phyloP scores from a whole-genome alignment of 495 filamentous ascomycete species.

The Wilcoxina mikolae region DNA sequence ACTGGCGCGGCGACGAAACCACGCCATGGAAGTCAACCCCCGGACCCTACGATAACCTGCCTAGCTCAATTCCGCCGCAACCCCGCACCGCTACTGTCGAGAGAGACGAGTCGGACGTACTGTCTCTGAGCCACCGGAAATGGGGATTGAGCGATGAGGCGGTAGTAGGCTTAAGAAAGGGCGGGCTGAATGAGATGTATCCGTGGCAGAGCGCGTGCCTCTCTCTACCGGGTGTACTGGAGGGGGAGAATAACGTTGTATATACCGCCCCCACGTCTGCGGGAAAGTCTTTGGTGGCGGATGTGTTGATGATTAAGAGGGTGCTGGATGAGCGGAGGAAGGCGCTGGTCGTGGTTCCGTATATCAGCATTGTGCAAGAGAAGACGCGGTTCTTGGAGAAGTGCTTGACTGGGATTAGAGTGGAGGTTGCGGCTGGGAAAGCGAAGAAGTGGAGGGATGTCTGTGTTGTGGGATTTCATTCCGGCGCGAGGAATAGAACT shows the following conservation, averaged over 20 bases:
- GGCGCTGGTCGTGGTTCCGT: conserved; percentile 65
- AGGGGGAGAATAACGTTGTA: conserved; percentile 54
- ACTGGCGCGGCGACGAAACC: conserved; percentile 19
- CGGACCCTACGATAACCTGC: conserved; percentile 1
- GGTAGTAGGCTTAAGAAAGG: conserved; percentile 47
- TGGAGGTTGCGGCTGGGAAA: conserved; percentile 28
- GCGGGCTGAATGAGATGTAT: conserved; percentile 58
- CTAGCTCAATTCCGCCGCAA: not conserved
- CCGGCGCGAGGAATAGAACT: conserved; percentile 48
- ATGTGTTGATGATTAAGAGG: conserved; percentile 55
- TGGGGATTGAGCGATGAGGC: conserved; percentile 50
- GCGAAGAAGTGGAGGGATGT: conserved; percentile 37
- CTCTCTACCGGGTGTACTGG: conserved; percentile 48
- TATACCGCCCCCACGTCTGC: conserved; percentile 78
- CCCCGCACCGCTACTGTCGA: not conserved
- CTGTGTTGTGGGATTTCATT: conserved; percentile 59
- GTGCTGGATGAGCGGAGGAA: conserved; percentile 53
- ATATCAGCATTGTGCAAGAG: conserved; percentile 70
- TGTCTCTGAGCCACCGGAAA: conserved; percentile 35
- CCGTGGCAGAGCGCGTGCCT: conserved; percentile 75
- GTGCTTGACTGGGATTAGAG: conserved; percentile 49
- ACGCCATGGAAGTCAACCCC: not conserved
- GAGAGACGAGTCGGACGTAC: not conserved
- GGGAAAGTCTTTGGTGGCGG: conserved; percentile 50
- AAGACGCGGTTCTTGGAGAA: conserved; percentile 64